These are phyloP conservation scores for Paraphaeosphaeria sporulosa DNA, from an alignment of 2,329 filamentous ascomycete genomes.

Conservation along the genomic window DNA sequence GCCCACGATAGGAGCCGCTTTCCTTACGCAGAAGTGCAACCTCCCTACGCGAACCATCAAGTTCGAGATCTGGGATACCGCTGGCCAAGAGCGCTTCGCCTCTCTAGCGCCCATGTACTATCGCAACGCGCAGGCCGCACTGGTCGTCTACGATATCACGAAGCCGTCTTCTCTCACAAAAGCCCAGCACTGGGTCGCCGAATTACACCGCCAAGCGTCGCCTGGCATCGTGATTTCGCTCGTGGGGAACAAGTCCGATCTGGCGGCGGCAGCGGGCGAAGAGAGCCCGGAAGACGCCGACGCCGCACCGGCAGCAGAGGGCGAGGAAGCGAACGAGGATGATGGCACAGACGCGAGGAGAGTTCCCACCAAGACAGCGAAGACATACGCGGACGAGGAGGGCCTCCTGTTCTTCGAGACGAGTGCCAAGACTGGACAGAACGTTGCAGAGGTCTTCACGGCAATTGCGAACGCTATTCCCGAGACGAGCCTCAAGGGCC, in stretches of 20 bases:
- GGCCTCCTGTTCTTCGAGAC: constrained; percentile 96
- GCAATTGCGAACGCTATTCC: constrained; percentile 98
- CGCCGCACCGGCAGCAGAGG: constrained; percentile 57
- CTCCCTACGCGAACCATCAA: constrained; percentile 82
- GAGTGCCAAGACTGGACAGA: constrained; percentile 93
- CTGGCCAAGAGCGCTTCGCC: constrained; percentile 96
- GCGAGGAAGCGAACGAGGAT: constrained; percentile 61
- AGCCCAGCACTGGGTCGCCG: constrained; percentile 98
- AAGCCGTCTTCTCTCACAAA: constrained; percentile 95
- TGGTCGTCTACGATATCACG: constrained; percentile 98
- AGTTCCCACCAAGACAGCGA: constrained; percentile 88
- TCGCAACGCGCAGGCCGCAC: constrained; percentile 95
- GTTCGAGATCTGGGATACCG: constrained; percentile 91
- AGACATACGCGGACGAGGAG: constrained; percentile 94
- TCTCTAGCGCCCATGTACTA: constrained; percentile 99
- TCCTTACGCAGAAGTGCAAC: constrained; percentile 98
- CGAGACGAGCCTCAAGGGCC: constrained; percentile 92
- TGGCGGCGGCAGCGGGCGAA: constrained; percentile 62
- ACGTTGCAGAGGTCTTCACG: constrained; percentile 95
- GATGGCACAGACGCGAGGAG: constrained; percentile 80
- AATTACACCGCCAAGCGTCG: constrained; percentile 93
- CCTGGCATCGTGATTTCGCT: constrained; percentile 97
- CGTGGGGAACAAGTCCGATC: constrained; percentile 90
- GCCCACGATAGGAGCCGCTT: constrained; percentile 97
- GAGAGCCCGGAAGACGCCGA: constrained; percentile 59